Base-by-base conservation (phyloP, 345 rosid genomes). In the Dipteronia sinensis region DNA sequence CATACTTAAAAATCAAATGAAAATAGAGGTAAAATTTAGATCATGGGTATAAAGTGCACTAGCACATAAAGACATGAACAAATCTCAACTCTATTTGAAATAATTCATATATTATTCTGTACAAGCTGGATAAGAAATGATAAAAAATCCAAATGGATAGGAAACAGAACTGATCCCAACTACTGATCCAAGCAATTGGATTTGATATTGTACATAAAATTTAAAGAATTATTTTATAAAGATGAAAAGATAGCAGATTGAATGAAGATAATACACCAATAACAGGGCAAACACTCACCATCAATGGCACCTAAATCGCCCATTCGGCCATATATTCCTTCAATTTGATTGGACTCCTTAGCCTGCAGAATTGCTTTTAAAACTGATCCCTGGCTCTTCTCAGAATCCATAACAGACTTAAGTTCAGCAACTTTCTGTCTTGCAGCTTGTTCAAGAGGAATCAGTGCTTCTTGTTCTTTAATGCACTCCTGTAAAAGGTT, bases 241-340 rank as follows among this genome's bases (percentile, higher is more conserved):
- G 20, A 4, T 8, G 8, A 22, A 58, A 68, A 56, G 25, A 58
- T 59, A 29, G 61, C 38, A 72, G 69, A 71, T 56, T 51, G 51
- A 20, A 64, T 9, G 8, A 76, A 76, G 10, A 73, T 64, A 42
- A 64, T 65, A 46, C 51, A 71, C 38, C 62, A 20, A 40, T 19
- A 29, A 53, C 6, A 49, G 27, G 25, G 8, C 42, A 81, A 86
- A 79, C 56, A 74, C 84, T 83, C 75, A 94, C 99, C 93, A 77
- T 96, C 98, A 86, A 96, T 94, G 77, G 99, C 99, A 74, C 98
- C 99, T 84, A 94, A 88, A 86, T 96, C 97, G 19, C 99, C 99
- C 99, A 96, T 89, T 74, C 98, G 89, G 64, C 99, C 99, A 82
- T 92, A 85, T 76, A 96, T 94, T 80, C 99, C 99, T 79, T 85